Percentiles rank a stretch among this genome's conserved stretches.
Evolutionary conservation across 2,329 filamentous ascomycete genomes (phyloP).

Genomic region (Pseudocercospora musae): DNA sequence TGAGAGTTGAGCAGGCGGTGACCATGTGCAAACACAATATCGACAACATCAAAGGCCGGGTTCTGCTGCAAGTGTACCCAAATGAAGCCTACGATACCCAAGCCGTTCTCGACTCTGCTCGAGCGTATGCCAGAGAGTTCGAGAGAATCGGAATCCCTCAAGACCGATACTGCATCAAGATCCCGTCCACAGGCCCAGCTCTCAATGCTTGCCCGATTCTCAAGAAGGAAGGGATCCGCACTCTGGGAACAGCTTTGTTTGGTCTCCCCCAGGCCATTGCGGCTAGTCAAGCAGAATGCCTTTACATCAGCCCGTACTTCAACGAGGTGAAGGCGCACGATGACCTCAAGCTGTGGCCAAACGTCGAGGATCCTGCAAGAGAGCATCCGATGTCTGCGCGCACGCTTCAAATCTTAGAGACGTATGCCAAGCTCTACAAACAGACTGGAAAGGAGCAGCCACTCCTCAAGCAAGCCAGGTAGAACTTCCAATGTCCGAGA

Average conservation of each 20-base stretch:
- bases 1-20: slow-evolving; percentile 14
- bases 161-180: slow-evolving; percentile 58
- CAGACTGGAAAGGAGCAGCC: slow-evolving; percentile 35
- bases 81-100: slow-evolving; percentile 21
- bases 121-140: slow-evolving; percentile 28
- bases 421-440: slow-evolving; percentile 14
- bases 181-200: slow-evolving; percentile 62
- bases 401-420: slow-evolving; percentile 21
- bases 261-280: slow-evolving; percentile 58
- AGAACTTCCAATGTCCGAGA: too few species aligned
- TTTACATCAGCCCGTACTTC: slow-evolving; percentile 63
- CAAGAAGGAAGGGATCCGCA: slow-evolving; percentile 54
- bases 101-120: slow-evolving; percentile 18
- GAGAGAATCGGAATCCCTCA: slow-evolving; percentile 27
- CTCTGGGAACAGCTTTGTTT: slow-evolving; percentile 62
- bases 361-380: slow-evolving; percentile 18
- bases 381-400: slow-evolving; percentile 22
- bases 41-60: slow-evolving; percentile 23
- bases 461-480: slow-evolving; percentile 29
- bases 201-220: slow-evolving; percentile 57
- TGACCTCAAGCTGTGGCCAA: slow-evolving; percentile 10
- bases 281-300: slow-evolving; percentile 56
- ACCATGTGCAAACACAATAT: slow-evolving; percentile 23
- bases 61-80: slow-evolving; percentile 22
- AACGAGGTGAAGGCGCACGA: slow-evolving; percentile 61